A percentile compares a stretch with the other conserved stretches of the same genome.
These are phyloP conservation scores for Saccharomyces hybrid DNA, from an alignment of 1,139 yeast genomes.

Conservation along the genomic window DNA sequence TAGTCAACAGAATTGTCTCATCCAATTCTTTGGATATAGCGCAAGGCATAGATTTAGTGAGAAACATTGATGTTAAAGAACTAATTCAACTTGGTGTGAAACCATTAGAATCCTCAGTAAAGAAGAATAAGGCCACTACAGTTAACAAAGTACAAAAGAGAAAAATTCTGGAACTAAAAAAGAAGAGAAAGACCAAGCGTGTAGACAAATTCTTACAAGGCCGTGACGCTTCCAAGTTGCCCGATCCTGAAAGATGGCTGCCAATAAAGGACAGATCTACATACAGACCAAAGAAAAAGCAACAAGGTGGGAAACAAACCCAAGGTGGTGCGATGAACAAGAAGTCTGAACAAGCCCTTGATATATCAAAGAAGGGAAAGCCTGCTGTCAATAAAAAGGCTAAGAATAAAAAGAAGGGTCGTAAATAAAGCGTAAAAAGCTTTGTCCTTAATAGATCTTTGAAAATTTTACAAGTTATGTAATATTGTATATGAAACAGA, in stretches of 20 bases:
- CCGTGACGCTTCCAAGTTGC: constrained; percentile 34
- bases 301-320: constrained; percentile 40
- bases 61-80: constrained; percentile 36
- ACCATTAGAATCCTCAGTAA: constrained; percentile 30
- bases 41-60: constrained; percentile 34
- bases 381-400: constrained; percentile 22
- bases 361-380: constrained; percentile 39
- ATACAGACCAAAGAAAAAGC: constrained; percentile 66
- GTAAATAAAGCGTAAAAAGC: constrained; percentile 17
- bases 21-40: constrained; percentile 12
- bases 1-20: constrained; percentile 12
- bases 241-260: constrained; percentile 81
- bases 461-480: constrained; percentile 2
- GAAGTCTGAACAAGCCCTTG: constrained; percentile 39
- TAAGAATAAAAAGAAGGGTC: constrained; percentile 30
- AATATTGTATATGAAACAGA: neutral
- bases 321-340: constrained; percentile 68
- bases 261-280: constrained; percentile 79
- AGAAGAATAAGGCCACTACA: constrained; percentile 14
- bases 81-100: constrained; percentile 36
- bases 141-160: constrained; percentile 23
- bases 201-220: constrained; percentile 38
- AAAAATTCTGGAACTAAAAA: constrained; percentile 27
- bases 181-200: constrained; percentile 36
- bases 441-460: neutral